Evolutionary conservation across 1,284 basidiomycete genomes (phyloP).

Genomic region (Marasmius oreades): DNA sequence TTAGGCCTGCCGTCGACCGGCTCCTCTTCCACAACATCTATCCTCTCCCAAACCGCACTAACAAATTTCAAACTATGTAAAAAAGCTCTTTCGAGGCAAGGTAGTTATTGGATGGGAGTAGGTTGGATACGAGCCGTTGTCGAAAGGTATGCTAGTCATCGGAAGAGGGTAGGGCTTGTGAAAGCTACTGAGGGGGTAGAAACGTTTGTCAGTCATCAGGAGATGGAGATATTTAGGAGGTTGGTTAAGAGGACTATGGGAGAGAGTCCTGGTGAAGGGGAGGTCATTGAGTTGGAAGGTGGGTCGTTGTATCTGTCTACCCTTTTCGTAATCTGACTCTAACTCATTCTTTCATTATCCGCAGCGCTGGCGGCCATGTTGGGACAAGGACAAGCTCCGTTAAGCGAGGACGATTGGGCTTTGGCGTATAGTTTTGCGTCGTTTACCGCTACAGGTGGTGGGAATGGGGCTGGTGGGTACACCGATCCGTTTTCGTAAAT

Average conservation of each 20-base stretch:
- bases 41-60: slow-evolving; percentile 12
- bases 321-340: not conserved
- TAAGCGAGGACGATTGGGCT: slow-evolving; percentile 14
- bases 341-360: not conserved
- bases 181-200: slow-evolving; percentile 12
- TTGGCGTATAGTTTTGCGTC: slow-evolving; percentile 14
- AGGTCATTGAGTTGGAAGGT: not conserved
- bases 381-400: slow-evolving; percentile 3
- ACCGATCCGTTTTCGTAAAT: not conserved
- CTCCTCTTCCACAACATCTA: not conserved
- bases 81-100: slow-evolving; percentile 10
- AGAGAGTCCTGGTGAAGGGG: not conserved
- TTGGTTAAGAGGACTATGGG: slow-evolving; percentile 11
- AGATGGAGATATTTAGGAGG: slow-evolving; percentile 10
- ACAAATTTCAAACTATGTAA: slow-evolving; percentile 14
- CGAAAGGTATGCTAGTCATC: slow-evolving; percentile 11
- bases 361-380: slow-evolving; percentile 5
- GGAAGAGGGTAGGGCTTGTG: slow-evolving; percentile 6
- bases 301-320: no score
- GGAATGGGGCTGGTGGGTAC: not conserved
- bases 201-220: slow-evolving; percentile 8
- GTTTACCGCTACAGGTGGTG: not conserved
- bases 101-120: slow-evolving; percentile 12
- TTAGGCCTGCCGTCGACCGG: slow-evolving; percentile 10
- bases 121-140: slow-evolving; percentile 14